Conservation (phyloP, 192 early-diverging fungal genomes). For the Coemansia sp. region DNA sequence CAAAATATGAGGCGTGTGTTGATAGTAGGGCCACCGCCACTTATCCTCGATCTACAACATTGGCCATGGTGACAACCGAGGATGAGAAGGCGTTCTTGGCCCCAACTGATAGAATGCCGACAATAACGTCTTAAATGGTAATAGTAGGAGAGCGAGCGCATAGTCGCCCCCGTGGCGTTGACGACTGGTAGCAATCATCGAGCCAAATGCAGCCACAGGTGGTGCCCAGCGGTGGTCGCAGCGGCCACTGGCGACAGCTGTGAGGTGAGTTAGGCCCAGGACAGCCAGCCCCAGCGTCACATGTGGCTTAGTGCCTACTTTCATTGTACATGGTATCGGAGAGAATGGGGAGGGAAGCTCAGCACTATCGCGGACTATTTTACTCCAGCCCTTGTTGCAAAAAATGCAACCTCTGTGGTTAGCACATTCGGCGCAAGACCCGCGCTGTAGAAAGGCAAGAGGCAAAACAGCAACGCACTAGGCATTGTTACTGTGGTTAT, state of each 20-base stretch:
- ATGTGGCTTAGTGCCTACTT: slow-evolving; percentile 2
- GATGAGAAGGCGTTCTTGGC: not conserved
- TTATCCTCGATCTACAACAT: slow-evolving; percentile 5
- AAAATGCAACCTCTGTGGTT: not conserved
- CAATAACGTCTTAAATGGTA: not conserved
- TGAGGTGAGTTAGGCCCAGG: not conserved
- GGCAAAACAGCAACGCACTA: not conserved
- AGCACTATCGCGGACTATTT: not conserved
- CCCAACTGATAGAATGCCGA: not conserved
- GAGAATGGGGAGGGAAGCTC: not conserved
- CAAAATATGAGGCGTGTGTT: not conserved
- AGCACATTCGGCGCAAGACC: not conserved
- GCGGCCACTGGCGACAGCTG: not conserved
- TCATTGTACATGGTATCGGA: not conserved
- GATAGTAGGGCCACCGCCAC: slow-evolving; percentile 6
- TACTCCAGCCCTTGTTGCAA: not conserved
- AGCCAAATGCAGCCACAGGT: not conserved
- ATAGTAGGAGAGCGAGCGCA: not conserved
- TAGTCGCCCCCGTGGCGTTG: not conserved
- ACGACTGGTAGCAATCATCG: not conserved
- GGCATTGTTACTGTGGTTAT: slow-evolving; percentile 4
- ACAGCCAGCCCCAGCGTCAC: not conserved
- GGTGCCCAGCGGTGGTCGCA: not conserved
- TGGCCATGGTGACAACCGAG: not conserved
- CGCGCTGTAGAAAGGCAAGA: slow-evolving; percentile 3